Evolutionary conservation across 2,329 filamentous ascomycete genomes (phyloP).

Genomic region (Bimuria novae-zelandiae): DNA sequence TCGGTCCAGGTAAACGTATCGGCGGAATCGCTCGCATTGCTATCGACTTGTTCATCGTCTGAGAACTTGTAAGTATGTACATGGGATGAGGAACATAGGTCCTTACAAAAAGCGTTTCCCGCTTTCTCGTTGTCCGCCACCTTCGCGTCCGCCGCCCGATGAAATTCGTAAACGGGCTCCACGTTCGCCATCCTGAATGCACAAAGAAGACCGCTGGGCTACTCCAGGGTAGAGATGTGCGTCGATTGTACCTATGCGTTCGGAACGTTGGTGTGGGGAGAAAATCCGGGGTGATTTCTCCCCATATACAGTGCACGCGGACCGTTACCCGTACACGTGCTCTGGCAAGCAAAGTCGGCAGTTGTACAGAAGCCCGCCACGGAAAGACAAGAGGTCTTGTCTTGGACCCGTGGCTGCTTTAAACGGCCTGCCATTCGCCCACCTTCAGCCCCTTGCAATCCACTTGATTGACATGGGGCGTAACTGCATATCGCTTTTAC

Average conservation of each 20-base stretch:
- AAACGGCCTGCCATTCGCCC: conserved; percentile 17
- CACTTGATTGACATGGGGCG: conserved; percentile 24
- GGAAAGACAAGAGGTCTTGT: conserved; percentile 8
- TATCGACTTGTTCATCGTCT: conserved; percentile 28
- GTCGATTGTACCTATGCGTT: not conserved
- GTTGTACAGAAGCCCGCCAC: conserved; percentile 27
- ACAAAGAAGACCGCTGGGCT: not conserved
- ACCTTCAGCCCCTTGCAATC: conserved; percentile 11
- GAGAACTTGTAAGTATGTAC: conserved; percentile 11
- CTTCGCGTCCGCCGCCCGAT: not conserved
- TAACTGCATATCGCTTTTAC: conserved; percentile 20
- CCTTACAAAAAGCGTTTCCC: conserved; percentile 30
- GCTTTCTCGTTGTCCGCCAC: conserved; percentile 21
- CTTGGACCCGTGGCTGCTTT: conserved; percentile 24
- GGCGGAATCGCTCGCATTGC: conserved; percentile 34
- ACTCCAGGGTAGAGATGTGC: not conserved
- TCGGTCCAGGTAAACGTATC: conserved; percentile 54
- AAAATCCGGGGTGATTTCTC: conserved; percentile 35
- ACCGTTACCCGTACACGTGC: conserved; percentile 1
- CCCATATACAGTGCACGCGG: conserved; percentile 33
- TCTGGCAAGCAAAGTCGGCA: conserved; percentile 32
- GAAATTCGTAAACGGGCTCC: not conserved
- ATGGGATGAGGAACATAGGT: not conserved
- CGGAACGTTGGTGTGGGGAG: conserved; percentile 2
- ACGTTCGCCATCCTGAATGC: not conserved